These are phyloP conservation scores for Cyamopsis tetragonoloba DNA, from an alignment of 306 rosid genomes.

Conservation along the genomic window DNA sequence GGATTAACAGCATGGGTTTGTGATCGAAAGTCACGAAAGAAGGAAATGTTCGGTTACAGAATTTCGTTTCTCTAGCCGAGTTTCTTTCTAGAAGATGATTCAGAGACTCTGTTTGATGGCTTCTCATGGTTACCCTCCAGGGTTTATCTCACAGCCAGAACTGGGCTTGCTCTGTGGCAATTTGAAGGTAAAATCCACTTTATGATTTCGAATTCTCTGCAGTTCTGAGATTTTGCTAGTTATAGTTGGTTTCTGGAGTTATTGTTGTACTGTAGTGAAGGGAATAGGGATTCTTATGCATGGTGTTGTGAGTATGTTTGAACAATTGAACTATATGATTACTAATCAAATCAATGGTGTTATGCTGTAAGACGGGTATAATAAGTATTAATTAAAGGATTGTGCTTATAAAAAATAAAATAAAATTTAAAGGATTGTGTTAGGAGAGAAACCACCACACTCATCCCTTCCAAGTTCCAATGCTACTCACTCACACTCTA, in stretches of 20 bases:
- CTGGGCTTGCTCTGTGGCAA: slow-evolving; percentile 21
- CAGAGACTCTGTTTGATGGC: slow-evolving; percentile 62
- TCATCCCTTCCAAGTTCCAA: too few relatives aligned
- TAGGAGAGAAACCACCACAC: too few relatives aligned
- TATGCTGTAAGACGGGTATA: neutral
- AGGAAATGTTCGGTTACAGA: slow-evolving; percentile 28
- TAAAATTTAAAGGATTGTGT: too few relatives aligned
- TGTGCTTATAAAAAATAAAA: too few relatives aligned
- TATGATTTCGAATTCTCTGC: neutral
- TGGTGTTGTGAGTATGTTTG: neutral
- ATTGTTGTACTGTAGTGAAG: neutral
- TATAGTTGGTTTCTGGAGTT: neutral
- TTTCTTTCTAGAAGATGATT: slow-evolving; percentile 34
- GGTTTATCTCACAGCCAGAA: slow-evolving; percentile 47
- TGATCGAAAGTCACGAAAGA: slow-evolving; percentile 28
- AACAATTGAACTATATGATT: neutral
- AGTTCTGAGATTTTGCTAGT: neutral
- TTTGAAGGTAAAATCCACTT: slow-evolving; percentile 45
- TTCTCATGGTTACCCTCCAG: slow-evolving; percentile 59
- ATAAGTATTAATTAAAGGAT: neutral
- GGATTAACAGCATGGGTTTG: slow-evolving; percentile 40
- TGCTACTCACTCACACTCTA: too few relatives aligned
- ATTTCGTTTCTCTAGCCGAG: neutral
- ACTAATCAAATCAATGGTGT: neutral
- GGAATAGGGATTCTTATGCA: neutral